Conservation (phyloP, 371 early-diverging fungal species). For the Saksenaea vasiformis region DNA sequence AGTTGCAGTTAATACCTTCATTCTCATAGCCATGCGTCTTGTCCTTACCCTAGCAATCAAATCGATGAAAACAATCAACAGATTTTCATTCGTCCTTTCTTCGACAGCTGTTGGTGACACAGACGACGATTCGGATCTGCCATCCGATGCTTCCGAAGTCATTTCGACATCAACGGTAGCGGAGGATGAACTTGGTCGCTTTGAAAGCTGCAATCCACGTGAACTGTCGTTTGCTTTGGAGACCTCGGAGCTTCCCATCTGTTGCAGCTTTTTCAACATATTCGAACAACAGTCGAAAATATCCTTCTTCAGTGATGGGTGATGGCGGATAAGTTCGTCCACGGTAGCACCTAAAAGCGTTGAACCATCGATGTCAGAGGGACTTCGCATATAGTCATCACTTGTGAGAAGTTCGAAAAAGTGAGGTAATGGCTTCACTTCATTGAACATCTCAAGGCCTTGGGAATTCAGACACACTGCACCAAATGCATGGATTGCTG, state of each 20-base stretch:
- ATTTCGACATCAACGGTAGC: slow-evolving; percentile 41
- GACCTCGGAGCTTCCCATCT: slow-evolving; percentile 43
- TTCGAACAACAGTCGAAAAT: slow-evolving; percentile 72
- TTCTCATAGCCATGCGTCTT: neutral
- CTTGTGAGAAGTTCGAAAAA: slow-evolving; percentile 81
- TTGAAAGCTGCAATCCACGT: slow-evolving; percentile 32
- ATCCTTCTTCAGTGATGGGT: slow-evolving; percentile 75
- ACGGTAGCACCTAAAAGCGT: slow-evolving; percentile 81
- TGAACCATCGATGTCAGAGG: slow-evolving; percentile 84
- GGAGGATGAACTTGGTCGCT: slow-evolving; percentile 19
- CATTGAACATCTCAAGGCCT: slow-evolving; percentile 84
- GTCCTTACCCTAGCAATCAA: slow-evolving; percentile 38
- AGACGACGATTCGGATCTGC: neutral
- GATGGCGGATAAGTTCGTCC: slow-evolving; percentile 96
- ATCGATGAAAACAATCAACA: slow-evolving; percentile 41
- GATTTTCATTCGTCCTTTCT: slow-evolving; percentile 25
- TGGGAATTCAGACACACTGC: slow-evolving; percentile 90
- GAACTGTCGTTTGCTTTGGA: slow-evolving; percentile 51
- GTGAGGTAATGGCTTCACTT: slow-evolving; percentile 68
- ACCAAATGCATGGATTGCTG: slow-evolving; percentile 92
- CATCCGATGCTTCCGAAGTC: neutral
- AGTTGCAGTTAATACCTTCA: neutral
- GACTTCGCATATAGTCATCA: slow-evolving; percentile 71
- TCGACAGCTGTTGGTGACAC: neutral
- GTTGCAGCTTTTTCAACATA: slow-evolving; percentile 60